phyloP scores from a whole-genome alignment of 768 basidiomycete species.

The Pulveroboletus frians region DNA sequence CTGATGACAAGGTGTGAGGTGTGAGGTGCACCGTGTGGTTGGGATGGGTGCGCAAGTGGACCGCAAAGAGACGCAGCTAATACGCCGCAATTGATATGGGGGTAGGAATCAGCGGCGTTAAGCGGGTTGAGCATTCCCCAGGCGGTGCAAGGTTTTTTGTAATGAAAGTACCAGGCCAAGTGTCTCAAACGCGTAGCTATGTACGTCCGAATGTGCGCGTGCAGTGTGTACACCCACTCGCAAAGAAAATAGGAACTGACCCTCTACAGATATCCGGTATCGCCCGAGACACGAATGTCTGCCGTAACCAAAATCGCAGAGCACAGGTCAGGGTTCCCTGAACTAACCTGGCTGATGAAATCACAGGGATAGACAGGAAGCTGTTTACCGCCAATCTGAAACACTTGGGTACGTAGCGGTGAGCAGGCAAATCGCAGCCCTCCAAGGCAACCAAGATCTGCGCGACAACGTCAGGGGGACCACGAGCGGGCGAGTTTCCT shows the following conservation, averaged over 20 bases:
- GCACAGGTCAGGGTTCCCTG: constrained; percentile 41
- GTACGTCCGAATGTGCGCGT: too few species aligned
- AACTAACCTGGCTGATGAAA: constrained; percentile 44
- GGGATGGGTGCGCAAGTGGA: constrained; percentile 61
- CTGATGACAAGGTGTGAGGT: too few species aligned
- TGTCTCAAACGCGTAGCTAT: too few species aligned
- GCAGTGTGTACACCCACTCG: neutral
- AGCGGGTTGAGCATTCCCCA: too few species aligned
- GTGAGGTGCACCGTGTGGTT: too few species aligned
- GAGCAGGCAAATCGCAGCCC: constrained; percentile 51
- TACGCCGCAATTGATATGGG: constrained; percentile 38
- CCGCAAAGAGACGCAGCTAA: constrained; percentile 68
- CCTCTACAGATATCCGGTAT: constrained; percentile 56
- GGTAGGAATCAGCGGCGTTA: constrained; percentile 1
- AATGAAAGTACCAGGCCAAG: too few species aligned
- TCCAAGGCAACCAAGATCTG: constrained; percentile 42
- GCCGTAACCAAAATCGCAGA: constrained; percentile 52
- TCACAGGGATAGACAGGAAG: constrained; percentile 78
- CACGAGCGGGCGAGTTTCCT: constrained; percentile 76
- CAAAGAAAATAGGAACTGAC: constrained; percentile 24
- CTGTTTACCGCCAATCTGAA: constrained; percentile 60
- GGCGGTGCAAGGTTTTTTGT: neutral
- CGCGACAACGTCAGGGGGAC: constrained; percentile 59
- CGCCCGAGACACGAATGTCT: constrained; percentile 52
- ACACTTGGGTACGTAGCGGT: constrained; percentile 56